Percentiles rank a stretch among this genome's conserved stretches.
These are phyloP conservation scores for Ustilago crameri DNA, from an alignment of 1,284 basidiomycete genomes.

Conservation along the genomic window DNA sequence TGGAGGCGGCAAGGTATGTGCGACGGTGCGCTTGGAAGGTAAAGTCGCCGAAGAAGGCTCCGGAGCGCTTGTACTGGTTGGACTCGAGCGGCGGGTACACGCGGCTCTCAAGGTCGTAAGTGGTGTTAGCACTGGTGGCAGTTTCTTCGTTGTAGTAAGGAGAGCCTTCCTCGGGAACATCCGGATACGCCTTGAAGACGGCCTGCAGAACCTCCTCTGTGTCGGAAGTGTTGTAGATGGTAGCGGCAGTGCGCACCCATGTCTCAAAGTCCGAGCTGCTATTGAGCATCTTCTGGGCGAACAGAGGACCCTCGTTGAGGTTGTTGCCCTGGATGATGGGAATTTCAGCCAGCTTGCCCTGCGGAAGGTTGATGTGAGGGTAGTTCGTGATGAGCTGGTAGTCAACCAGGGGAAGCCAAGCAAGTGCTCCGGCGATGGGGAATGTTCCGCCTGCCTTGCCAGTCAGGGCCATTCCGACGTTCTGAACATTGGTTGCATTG, in stretches of 20 bases:
- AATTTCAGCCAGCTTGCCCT: conserved; percentile 41
- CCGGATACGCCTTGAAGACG: conserved; percentile 31
- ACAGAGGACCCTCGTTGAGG: conserved; percentile 46
- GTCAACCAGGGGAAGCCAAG: conserved; percentile 42
- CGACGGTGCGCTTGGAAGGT: conserved; percentile 39
- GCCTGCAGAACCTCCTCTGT: conserved; percentile 25
- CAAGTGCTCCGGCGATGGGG: conserved; percentile 30
- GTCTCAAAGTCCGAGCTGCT: conserved; percentile 18
- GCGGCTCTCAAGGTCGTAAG: conserved; percentile 10
- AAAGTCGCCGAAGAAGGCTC: conserved; percentile 39
- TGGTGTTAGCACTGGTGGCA: conserved; percentile 18
- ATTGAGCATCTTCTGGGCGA: conserved; percentile 26
- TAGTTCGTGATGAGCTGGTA: conserved; percentile 42
- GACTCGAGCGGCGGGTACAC: conserved; percentile 14
- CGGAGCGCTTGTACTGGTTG: conserved; percentile 38
- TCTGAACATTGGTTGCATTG: conserved; percentile 25
- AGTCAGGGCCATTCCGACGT: conserved; percentile 7
- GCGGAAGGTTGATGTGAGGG: conserved; percentile 25
- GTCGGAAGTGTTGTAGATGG: conserved; percentile 44
- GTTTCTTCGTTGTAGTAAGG: conserved; percentile 43
- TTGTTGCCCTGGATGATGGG: conserved; percentile 49
- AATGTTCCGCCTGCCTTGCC: conserved; percentile 12
- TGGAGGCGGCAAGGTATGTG: conserved; percentile 15
- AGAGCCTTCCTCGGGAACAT: conserved; percentile 24
- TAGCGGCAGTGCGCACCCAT: conserved; percentile 19